Percentiles rank a stretch among this genome's conserved stretches.
Conservation (phyloP, 2,329 filamentous ascomycete species). For the Ophiostoma fasciatum region DNA sequence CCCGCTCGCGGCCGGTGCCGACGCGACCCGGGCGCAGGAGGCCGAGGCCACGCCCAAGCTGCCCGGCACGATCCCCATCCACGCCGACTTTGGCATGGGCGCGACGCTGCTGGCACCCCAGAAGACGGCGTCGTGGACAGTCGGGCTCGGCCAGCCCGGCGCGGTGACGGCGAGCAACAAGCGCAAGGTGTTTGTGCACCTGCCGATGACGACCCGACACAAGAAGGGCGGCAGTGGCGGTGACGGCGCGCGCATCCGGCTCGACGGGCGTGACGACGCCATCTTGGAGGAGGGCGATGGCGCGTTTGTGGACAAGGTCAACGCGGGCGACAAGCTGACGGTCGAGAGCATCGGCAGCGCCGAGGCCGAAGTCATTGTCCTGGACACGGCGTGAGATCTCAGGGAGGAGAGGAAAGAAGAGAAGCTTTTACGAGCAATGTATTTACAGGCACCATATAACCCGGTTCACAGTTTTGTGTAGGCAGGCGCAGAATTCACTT, state of each 20-base stretch:
- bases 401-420: too few relatives aligned
- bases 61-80: constrained; percentile 60
- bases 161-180: constrained; percentile 34
- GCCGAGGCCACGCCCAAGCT: constrained; percentile 45
- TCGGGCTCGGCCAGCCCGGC: constrained; percentile 47
- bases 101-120: constrained; percentile 57
- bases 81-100: constrained; percentile 73
- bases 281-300: constrained; percentile 66
- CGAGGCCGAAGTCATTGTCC: constrained; percentile 53
- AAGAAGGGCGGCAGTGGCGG: constrained; percentile 33
- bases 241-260: constrained; percentile 56
- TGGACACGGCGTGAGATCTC: constrained; percentile 47
- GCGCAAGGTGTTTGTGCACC: constrained; percentile 65
- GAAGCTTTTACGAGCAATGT: too few relatives aligned
- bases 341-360: constrained; percentile 54
- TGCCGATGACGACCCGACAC: constrained; percentile 49
- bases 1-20: constrained; percentile 50
- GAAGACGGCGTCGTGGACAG: constrained; percentile 44
- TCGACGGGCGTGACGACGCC: constrained; percentile 50
- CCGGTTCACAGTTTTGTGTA: too few relatives aligned
- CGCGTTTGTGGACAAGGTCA: constrained; percentile 33
- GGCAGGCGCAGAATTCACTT: too few relatives aligned
- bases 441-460: too few relatives aligned
- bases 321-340: constrained; percentile 46
- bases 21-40: constrained; percentile 48